Conservation (phyloP, 371 early-diverging fungal species). For the Umbelopsis sp. region DNA sequence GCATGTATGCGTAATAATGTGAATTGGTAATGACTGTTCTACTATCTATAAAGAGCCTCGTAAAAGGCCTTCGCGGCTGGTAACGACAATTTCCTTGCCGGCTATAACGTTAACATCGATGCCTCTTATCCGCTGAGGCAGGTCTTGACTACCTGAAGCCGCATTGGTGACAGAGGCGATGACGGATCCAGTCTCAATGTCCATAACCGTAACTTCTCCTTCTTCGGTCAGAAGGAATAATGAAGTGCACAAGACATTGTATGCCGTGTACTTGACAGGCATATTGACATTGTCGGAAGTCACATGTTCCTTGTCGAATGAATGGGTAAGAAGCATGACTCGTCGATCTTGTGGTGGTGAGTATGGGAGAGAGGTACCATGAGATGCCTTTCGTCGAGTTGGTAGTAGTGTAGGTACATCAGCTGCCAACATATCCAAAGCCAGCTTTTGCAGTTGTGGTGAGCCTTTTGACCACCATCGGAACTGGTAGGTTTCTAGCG, state of each 20-base stretch:
- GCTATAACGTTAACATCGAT: conserved; percentile 53
- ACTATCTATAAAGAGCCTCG: conserved; percentile 26
- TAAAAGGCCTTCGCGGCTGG: conserved; percentile 47
- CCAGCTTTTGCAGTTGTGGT: conserved; percentile 27
- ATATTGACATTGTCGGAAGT: conserved; percentile 22
- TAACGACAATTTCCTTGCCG: conserved; percentile 46
- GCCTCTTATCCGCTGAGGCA: conserved; percentile 30
- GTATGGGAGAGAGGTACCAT: conserved; percentile 31
- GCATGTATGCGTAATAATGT: no score
- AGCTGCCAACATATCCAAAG: conserved; percentile 31
- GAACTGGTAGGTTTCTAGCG: conserved; percentile 23
- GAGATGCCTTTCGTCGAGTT: neutral
- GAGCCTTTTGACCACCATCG: conserved; percentile 44
- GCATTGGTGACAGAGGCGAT: conserved; percentile 43
- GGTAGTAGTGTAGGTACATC: conserved; percentile 13
- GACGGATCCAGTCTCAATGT: conserved; percentile 48
- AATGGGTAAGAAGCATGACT: conserved; percentile 40
- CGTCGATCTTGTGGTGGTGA: conserved; percentile 34
- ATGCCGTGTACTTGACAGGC: conserved; percentile 52
- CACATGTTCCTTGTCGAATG: conserved; percentile 32
- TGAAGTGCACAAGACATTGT: conserved; percentile 46
- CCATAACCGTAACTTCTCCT: conserved; percentile 49
- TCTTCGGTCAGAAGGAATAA: conserved; percentile 50
- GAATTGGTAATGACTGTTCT: neutral
- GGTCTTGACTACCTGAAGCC: conserved; percentile 18